Conservation (phyloP, 441 rosid genomes). For the Populus tomentosa region DNA sequence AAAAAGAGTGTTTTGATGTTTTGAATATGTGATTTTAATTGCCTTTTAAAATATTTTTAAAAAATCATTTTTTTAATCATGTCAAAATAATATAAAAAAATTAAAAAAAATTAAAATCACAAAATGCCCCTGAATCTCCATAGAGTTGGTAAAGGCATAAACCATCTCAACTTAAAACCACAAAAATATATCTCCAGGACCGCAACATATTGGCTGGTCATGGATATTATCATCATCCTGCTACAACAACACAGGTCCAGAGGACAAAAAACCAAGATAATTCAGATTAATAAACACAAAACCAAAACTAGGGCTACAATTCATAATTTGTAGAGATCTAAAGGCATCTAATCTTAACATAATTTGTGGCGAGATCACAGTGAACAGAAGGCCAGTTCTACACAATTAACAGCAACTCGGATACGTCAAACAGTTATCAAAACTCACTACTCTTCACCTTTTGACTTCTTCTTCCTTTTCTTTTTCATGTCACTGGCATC, state of each 20-base stretch:
- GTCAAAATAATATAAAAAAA: too few species aligned
- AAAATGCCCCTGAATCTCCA: too few species aligned
- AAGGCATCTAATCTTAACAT: not conserved
- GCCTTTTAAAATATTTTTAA: too few species aligned
- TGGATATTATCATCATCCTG: not conserved
- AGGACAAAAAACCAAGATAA: not conserved
- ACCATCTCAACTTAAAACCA: not conserved
- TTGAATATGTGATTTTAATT: too few species aligned
- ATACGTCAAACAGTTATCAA: not conserved
- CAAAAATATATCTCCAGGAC: not conserved
- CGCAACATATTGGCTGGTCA: not conserved
- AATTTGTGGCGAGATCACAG: not conserved
- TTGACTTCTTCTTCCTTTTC: constrained; percentile 52
- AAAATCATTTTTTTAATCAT: too few species aligned
- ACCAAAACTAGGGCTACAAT: not conserved
- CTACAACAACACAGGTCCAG: not conserved
- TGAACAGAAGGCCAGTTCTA: constrained; percentile 6
- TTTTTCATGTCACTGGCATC: constrained; percentile 29
- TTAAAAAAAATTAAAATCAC: too few species aligned
- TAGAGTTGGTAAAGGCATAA: not conserved
- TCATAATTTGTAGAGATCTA: not conserved
- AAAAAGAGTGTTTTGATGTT: too few species aligned
- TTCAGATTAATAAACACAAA: not conserved
- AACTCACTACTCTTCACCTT: constrained; percentile 26
- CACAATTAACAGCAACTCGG: not conserved